phyloP scores from a whole-genome alignment of 495 filamentous ascomycete genomes.

The Aspergillus avenaceus region DNA sequence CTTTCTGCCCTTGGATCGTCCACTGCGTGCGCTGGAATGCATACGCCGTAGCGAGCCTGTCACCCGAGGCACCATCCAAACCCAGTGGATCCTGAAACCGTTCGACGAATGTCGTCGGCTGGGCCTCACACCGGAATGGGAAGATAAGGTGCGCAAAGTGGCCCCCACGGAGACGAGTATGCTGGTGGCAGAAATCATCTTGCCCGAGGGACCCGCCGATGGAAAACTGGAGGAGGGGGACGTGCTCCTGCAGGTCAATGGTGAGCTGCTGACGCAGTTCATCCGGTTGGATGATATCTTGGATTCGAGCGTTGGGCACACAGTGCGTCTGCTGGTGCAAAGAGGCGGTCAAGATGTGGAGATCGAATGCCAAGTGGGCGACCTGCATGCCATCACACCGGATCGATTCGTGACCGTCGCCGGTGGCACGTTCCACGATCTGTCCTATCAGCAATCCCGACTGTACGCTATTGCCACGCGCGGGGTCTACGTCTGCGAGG shows the following conservation, averaged over 20 bases:
- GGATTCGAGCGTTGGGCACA: conserved; percentile 77
- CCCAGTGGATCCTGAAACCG: conserved; percentile 92
- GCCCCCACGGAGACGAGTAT: conserved; percentile 95
- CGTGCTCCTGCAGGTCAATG: conserved; percentile 92
- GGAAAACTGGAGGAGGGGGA: conserved; percentile 87
- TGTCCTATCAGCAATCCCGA: conserved; percentile 94
- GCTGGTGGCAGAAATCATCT: conserved; percentile 91
- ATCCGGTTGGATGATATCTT: conserved; percentile 89
- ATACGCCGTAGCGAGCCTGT: conserved; percentile 72
- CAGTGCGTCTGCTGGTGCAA: conserved; percentile 73
- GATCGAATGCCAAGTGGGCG: conserved; percentile 79
- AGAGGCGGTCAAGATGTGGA: conserved; percentile 85
- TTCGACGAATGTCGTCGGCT: conserved; percentile 96
- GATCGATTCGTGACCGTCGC: conserved; percentile 93
- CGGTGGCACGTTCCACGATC: conserved; percentile 87
- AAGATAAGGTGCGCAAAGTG: conserved; percentile 70
- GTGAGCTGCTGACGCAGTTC: conserved; percentile 90
- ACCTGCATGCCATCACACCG: conserved; percentile 91
- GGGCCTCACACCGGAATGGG: conserved; percentile 80
- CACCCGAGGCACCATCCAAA: conserved; percentile 91
- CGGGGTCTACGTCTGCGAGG: conserved; percentile 93
- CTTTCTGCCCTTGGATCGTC: conserved; percentile 90
- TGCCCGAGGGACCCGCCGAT: conserved; percentile 86
- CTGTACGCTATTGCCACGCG: conserved; percentile 88
- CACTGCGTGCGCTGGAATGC: conserved; percentile 78